Conservation (phyloP, 2,329 filamentous ascomycete genomes). For the Hortaea werneckii region DNA sequence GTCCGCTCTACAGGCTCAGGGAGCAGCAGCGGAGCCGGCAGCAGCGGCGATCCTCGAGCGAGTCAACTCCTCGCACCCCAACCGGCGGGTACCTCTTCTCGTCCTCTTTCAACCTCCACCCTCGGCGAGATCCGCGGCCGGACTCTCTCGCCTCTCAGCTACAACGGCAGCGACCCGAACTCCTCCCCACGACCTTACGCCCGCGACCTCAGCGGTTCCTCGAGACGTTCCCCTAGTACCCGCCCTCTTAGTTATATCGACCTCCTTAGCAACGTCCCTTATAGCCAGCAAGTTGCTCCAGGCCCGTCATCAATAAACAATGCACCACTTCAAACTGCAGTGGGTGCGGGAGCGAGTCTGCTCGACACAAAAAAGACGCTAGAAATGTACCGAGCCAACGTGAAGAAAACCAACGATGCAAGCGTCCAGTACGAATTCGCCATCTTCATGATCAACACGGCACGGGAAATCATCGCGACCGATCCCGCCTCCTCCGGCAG, state of each 20-base stretch:
- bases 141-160: constrained; percentile 43
- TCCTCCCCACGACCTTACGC: constrained; percentile 32
- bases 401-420: constrained; percentile 90
- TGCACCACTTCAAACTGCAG: constrained; percentile 61
- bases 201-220: constrained; percentile 39
- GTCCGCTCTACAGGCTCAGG: constrained; percentile 21
- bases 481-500: constrained; percentile 14
- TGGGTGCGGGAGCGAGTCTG: constrained; percentile 84
- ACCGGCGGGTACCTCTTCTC: constrained; percentile 32
- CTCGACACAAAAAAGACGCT: constrained; percentile 87
- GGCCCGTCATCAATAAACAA: constrained; percentile 62
- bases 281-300: constrained; percentile 66
- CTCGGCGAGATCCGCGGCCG: constrained; percentile 59
- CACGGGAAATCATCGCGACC: constrained; percentile 56
- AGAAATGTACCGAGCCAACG: constrained; percentile 93
- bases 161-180: constrained; percentile 25
- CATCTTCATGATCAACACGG: constrained; percentile 82
- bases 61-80: constrained; percentile 19
- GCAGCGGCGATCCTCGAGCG: constrained; percentile 9
- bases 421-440: constrained; percentile 94
- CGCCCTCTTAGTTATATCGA: constrained; percentile 53
- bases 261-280: constrained; percentile 54
- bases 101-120: constrained; percentile 70
- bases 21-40: constrained; percentile 11
- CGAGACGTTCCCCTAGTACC: constrained; percentile 46